Base-by-base conservation (phyloP, 805 yeast genomes). In the Yarrowia sp. region DNA sequence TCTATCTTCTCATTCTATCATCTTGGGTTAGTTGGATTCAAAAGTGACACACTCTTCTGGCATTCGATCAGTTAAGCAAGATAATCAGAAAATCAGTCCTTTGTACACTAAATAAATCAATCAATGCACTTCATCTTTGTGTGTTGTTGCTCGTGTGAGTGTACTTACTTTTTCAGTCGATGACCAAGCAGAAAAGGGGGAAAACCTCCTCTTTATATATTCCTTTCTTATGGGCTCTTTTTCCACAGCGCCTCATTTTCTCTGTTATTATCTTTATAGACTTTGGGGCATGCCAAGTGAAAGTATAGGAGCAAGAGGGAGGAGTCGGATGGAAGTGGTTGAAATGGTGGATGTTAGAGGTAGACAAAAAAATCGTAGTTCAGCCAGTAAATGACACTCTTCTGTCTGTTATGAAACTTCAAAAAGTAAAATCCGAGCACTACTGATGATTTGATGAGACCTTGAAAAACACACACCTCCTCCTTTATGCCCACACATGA, bases 11-110 rank as follows among this genome's bases (percentile, higher is more conserved):
- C 32, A 26, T 26, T 26, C 32, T 19, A 19, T 19, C 32, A 26
- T 26, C 32, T 26, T 26, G 32, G 40, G 46, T 42, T 56, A 56
- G 63, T 11, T 41, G 14, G 36, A 38, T 50, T 36, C 16, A 15
- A 2, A n/a, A 15, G 9, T 9, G 5, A 22, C 11, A 15, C 42
- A 2, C 3, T 8, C 7, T 16, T n/a, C 8, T 15, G 14, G 1
- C 5, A 16, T 8, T 5, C 5, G 19, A 38, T 56, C 63, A 56
- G 63, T 22, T 26, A 56, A 42, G 63, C 58, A 56, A 56, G 46
- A 56, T 56, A 32, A 32, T 56, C 63, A 56, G 63, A 56, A 45
- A 26, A 12, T 56, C 63, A 56, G 63, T 56, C 63, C 63, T 56
- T 56, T 56, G 63, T 56, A 56, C 63, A 56, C 63, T 41, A 56